phyloP scores from a whole-genome alignment of 106 monocot genomes.

The Apostasia ramifera region DNA sequence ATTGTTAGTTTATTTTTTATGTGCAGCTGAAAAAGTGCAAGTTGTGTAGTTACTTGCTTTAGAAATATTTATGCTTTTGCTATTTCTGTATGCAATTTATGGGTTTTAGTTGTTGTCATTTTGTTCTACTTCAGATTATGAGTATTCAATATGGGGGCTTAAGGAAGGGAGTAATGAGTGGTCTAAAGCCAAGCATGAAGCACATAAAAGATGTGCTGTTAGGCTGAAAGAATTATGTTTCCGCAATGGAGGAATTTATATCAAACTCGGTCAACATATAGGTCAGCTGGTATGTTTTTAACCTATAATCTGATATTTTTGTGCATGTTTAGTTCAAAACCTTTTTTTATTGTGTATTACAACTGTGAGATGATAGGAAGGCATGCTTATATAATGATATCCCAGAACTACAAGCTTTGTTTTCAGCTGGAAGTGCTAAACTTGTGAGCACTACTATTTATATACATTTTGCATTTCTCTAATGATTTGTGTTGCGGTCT shows the following conservation, averaged over 20 bases:
- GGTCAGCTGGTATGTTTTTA: constrained; percentile 54
- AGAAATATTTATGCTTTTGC: neutral
- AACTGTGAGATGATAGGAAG: too few species aligned
- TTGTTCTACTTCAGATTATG: constrained; percentile 46
- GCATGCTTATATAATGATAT: too few species aligned
- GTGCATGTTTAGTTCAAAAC: too few species aligned
- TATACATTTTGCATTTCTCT: too few species aligned
- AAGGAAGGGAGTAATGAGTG: constrained; percentile 60
- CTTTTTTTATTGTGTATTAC: too few species aligned
- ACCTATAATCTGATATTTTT: too few species aligned
- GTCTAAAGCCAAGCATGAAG: constrained; percentile 56
- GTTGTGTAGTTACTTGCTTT: neutral
- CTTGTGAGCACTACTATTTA: too few species aligned
- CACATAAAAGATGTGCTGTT: constrained; percentile 54
- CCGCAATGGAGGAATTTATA: constrained; percentile 93
- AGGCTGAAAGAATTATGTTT: constrained; percentile 81
- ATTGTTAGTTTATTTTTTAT: neutral
- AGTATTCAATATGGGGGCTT: constrained; percentile 63
- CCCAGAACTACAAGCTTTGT: too few species aligned
- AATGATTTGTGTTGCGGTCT: too few species aligned
- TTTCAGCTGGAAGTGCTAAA: too few species aligned
- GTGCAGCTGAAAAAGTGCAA: too few species aligned
- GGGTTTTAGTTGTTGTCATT: neutral
- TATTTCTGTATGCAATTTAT: neutral
- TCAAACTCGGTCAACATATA: constrained; percentile 95